Base-by-base conservation (phyloP, 2,329 filamentous ascomycete species). In the Talaromyces albobiverticillius region DNA sequence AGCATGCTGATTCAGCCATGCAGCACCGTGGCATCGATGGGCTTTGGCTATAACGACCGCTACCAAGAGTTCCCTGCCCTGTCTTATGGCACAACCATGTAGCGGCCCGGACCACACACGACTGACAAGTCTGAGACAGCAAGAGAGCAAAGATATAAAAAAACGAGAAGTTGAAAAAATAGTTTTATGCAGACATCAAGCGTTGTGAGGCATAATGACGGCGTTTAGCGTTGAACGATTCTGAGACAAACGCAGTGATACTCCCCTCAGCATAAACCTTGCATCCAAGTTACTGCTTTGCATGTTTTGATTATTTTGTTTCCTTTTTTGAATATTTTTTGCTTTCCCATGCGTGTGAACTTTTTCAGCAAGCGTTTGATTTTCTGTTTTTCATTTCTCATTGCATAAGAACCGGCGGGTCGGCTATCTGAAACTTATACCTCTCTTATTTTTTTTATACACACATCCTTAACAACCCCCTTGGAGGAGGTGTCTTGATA, bases 1-100 rank as follows among this genome's bases (percentile, higher is more conserved):
- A 96, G 90, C 76, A 89, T 92, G 83, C 79, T 96, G 58, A 83
- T 89, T 64, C 85, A 88, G 58, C 90, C 84, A 64, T 97, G 93
- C 74, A 90, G 90, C 64, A 84, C 91, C 55, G 87, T 86, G 67
- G 79, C 86, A 57, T 87, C 85, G 57, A 91, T 88, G 76, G 82
- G 83, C 29, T 32, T 22, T 22, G 89, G 88, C 63, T 96, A 90
- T 89, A 65, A 63, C 5, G 90, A 89, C 71, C 82, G 88, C 63
- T 90, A 88, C 70, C 88, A 89, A 67, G 89, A 93, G 72, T 95
- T 92, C 71, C 47, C 32, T 25, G 82, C 89, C 62, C 75, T 82
- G 64, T 80, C 82, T 61, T 86, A 84, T 68, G 82, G 82, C 59
- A 86, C 89, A 59, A 91, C 87, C 61, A 95, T 95, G 79, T 96